Evolutionary conservation across 495 filamentous ascomycete genomes (phyloP), one percentile per base, ranked within the genome.

Genomic region (Neurospora sp.): DNA sequence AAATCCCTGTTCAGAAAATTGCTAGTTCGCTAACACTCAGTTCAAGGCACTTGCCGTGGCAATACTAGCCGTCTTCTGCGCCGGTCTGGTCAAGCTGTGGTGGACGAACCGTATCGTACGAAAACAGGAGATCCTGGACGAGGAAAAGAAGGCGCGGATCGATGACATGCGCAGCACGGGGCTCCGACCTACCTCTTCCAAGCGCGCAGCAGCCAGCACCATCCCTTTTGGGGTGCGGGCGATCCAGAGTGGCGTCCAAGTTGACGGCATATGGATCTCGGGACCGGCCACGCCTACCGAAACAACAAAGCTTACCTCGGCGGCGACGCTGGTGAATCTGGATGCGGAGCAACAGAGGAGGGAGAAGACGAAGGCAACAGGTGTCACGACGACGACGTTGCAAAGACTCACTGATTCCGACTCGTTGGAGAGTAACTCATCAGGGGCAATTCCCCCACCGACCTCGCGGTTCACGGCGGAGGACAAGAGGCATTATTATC

Each of bases 201-300:
- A 81, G 77, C 83, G 79, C 79, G 22, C 22, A 59, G 48, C 48
- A 66, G 80, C 78, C 76, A 85, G 88, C 71, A 89, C 93, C 16
- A 87, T 97, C 68, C 94, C 93, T 4, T 99, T 98, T 77, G 96
- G 96, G 35, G 89, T 97, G 40, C 89, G 92, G 76, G 94, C 95
- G 18, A 87, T 99, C 39, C 92, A 99, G 78, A 92, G 88, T 74
- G 94, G 94, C 14, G 85, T 97, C 31, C 88, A 93, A 76, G 88
- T 96, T 14, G 92, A 96, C 74, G 96, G 94, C 7, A 94, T 98
- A 69, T 97, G 93, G 89, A 91, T 94, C 35, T 95, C 93, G 16
- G 83, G 87, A 40, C 84, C 86, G 14, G 89, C 86, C 41, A 91
- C 91, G 10, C 89, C 89, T 46, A 75, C 12, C 38, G 78, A 74